Percentiles rank a stretch among this genome's conserved stretches.
These are phyloP conservation scores for Pneumocystis canis DNA, from an alignment of 1,139 yeast genomes.

Conservation along the genomic window DNA sequence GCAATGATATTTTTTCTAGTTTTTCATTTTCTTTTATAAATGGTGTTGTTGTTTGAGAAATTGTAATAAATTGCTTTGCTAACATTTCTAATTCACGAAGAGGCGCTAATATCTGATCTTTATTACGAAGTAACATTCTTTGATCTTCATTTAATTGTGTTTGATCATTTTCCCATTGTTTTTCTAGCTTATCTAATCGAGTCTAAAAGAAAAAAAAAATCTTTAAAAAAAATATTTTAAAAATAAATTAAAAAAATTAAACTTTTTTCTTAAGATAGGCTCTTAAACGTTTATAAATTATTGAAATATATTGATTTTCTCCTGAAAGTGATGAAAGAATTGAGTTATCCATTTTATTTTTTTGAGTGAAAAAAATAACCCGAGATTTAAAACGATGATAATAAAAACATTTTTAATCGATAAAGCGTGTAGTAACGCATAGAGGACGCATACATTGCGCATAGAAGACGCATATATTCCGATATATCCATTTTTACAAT, in stretches of 20 bases:
- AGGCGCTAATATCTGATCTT: slow-evolving; percentile 27
- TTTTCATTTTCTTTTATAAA: no score
- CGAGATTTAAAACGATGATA: no score
- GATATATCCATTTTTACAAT: no score
- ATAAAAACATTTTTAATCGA: no score
- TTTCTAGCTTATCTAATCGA: slow-evolving; percentile 25
- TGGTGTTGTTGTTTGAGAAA: slow-evolving; percentile 1
- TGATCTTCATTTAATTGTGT: slow-evolving; percentile 25
- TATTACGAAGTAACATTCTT: slow-evolving; percentile 22
- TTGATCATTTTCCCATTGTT: slow-evolving; percentile 18
- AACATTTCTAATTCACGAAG: slow-evolving; percentile 25
- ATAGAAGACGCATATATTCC: background rate
- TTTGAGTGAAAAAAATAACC: no score
- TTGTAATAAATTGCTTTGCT: slow-evolving; percentile 18
- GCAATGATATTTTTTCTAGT: no score
- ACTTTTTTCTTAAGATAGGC: background rate
- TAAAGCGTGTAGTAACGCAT: background rate
- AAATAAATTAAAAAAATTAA: no score
- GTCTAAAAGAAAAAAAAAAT: no score
- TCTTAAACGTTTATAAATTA: background rate
- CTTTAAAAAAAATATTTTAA: no score
- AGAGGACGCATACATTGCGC: background rate
- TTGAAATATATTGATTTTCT: no score
- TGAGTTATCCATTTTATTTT: no score
- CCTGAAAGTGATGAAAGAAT: no score